Evolutionary conservation across 179 eudicot genomes (phyloP).

Genomic region (Spinacia oleracea): DNA sequence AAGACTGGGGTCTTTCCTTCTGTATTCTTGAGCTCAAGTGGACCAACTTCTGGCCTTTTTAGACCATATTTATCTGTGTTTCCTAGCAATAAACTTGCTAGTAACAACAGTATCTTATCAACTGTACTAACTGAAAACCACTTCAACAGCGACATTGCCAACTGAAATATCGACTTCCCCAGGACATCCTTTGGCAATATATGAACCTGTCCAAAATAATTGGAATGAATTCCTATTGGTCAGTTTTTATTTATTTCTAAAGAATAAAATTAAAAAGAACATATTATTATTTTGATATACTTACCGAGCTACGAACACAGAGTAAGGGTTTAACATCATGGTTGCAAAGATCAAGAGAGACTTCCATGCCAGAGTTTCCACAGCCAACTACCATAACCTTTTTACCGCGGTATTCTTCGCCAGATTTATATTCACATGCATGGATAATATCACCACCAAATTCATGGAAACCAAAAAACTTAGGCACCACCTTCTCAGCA

Average conservation of each 20-base stretch:
- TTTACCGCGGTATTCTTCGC: constrained; percentile 60
- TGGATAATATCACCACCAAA: constrained; percentile 75
- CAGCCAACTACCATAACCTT: constrained; percentile 85
- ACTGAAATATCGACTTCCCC: constrained; percentile 77
- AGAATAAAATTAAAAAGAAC: background rate
- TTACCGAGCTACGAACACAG: constrained; percentile 90
- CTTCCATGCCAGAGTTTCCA: constrained; percentile 99
- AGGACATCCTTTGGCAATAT: constrained; percentile 81
- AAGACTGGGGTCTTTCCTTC: constrained; percentile 92
- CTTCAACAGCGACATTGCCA: constrained; percentile 60
- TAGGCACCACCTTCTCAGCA: constrained; percentile 90
- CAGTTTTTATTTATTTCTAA: background rate
- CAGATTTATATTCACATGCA: constrained; percentile 85
- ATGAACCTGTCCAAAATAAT: constrained; percentile 55
- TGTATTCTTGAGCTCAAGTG: constrained; percentile 74
- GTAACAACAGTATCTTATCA: constrained; percentile 59
- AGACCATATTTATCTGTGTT: constrained; percentile 69
- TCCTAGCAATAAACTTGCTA: constrained; percentile 62
- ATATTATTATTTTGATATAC: constrained; percentile 11
- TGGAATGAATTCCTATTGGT: too few species aligned
- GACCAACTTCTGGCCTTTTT: constrained; percentile 77
- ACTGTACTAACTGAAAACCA: constrained; percentile 65
- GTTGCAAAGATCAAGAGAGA: constrained; percentile 90
- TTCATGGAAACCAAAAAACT: constrained; percentile 68
- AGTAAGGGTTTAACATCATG: constrained; percentile 66